These are phyloP conservation scores for Coemansia sp. DNA, from an alignment of 192 early-diverging fungal genomes.

Conservation along the genomic window DNA sequence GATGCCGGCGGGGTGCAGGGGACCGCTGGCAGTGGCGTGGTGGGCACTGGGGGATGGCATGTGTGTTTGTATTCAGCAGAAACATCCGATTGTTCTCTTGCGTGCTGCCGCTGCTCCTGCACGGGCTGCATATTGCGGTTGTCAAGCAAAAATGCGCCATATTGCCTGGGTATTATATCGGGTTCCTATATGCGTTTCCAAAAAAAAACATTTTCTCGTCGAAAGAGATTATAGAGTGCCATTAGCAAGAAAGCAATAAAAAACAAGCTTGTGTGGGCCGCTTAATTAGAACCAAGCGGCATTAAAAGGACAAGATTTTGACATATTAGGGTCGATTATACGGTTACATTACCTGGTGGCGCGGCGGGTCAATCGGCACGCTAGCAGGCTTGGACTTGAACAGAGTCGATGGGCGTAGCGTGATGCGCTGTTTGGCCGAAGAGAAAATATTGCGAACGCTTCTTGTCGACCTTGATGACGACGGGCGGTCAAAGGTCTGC, in stretches of 20 bases:
- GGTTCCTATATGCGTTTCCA: neutral
- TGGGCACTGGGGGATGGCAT: neutral
- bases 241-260: too few relatives aligned
- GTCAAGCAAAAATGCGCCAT: slow-evolving; percentile 1
- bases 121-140: slow-evolving; percentile 2
- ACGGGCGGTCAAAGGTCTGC: slow-evolving; percentile 15
- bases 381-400: slow-evolving; percentile 3
- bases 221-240: too few relatives aligned
- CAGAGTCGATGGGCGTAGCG: slow-evolving; percentile 30
- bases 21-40: neutral
- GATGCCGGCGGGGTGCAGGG: neutral
- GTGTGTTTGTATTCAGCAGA: neutral
- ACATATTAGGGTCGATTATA: too few relatives aligned
- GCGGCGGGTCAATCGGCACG: too few relatives aligned
- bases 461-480: slow-evolving; percentile 29
- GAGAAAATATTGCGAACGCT: slow-evolving; percentile 43
- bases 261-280: too few relatives aligned
- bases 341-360: too few relatives aligned
- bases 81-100: slow-evolving; percentile 6
- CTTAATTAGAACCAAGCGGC: too few relatives aligned
- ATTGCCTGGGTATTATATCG: neutral
- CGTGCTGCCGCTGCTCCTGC: neutral
- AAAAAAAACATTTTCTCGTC: too few relatives aligned
- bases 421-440: slow-evolving; percentile 30
- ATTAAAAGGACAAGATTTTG: too few relatives aligned